Evolutionary conservation across 2,329 filamentous ascomycete genomes (phyloP).

Genomic region (Diaporthe caulivora): DNA sequence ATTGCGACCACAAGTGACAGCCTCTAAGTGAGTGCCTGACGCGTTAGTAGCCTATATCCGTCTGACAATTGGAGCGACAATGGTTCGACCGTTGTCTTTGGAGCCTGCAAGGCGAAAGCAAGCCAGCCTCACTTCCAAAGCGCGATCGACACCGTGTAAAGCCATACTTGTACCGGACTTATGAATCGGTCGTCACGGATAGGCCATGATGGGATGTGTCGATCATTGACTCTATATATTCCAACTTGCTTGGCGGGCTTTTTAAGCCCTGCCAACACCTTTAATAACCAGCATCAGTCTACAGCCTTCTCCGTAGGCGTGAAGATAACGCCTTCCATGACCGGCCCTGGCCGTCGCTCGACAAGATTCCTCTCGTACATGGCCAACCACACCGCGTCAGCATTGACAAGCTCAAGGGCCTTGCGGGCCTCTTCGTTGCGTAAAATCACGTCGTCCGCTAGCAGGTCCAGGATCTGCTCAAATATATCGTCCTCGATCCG

Average conservation of each 20-base stretch:
- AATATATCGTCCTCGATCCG: constrained; percentile 76
- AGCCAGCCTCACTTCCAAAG: neutral
- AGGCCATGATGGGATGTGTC: neutral
- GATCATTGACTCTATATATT: neutral
- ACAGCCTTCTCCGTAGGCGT: constrained; percentile 37
- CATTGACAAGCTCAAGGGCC: constrained; percentile 74
- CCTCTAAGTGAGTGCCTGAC: neutral
- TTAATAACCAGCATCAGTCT: neutral
- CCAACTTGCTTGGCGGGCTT: neutral
- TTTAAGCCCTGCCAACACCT: neutral
- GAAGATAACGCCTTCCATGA: constrained; percentile 59
- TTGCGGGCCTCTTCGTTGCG: constrained; percentile 61
- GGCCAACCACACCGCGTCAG: constrained; percentile 82
- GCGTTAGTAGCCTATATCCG: neutral
- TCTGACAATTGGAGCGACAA: neutral
- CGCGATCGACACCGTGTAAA: too few relatives aligned
- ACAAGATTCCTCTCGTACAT: constrained; percentile 62
- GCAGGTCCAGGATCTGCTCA: constrained; percentile 76
- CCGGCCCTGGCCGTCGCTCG: constrained; percentile 52
- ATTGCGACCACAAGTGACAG: neutral
- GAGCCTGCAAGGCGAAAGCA: neutral
- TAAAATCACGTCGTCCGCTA: constrained; percentile 65
- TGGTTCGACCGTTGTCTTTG: too few relatives aligned
- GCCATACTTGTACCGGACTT: neutral
- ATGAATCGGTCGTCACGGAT: neutral